Evolutionary conservation across 208 protist genomes (phyloP), one percentile per base, ranked within the genome.

Genomic region (Acanthamoeba royreba): DNA sequence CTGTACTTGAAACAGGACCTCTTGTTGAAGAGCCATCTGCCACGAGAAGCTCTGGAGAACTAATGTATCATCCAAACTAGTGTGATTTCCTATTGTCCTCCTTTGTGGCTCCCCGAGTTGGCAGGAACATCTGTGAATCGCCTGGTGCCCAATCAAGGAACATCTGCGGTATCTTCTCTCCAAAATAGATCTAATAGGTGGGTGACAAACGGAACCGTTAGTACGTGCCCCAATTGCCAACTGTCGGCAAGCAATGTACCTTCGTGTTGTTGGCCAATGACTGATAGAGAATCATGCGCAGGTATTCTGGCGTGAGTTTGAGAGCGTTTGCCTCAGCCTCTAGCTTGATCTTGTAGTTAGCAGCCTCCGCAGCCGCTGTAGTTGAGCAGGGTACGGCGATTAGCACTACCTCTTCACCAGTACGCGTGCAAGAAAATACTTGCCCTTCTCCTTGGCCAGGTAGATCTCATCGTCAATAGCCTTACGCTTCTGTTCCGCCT

Each of bases 201-300:
- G 17, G 33, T 46, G 35, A 43, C 1, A 77, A 7, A 66, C 25
- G 4, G 55, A 25, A n/a, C 55, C 5, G 22, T 7, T 28, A 66
- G 13, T 35, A 17, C 55, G 33, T 28, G 33, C 4, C 55, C 25
- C 4, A 8, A 66, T 5, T 28, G 33, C 4, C 2, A 77, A 3
- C 4, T 4, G 61, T 43, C 15, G 2, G 15, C 11, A 1, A 19
- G 7, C 33, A 5, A 35, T 53, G 43, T 0, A 89, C 52, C 83
- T 93, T 93, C 17, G 89, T 93, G 66, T 93, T 93, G 66, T 93
- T 93, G 63, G 89, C 58, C 89, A 93, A 17, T 8, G 46, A 46
- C 47, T 79, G 66, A 66, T 66, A 83, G 53, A 93, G 58, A 22
- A 74, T 35, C 58, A 61, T n/a, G n/a, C 40, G 61, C 5, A 93